Evolutionary conservation across 805 yeast genomes (phyloP), one percentile per base, ranked within the genome.

Genomic region (Sporopachydermia quercuum): DNA sequence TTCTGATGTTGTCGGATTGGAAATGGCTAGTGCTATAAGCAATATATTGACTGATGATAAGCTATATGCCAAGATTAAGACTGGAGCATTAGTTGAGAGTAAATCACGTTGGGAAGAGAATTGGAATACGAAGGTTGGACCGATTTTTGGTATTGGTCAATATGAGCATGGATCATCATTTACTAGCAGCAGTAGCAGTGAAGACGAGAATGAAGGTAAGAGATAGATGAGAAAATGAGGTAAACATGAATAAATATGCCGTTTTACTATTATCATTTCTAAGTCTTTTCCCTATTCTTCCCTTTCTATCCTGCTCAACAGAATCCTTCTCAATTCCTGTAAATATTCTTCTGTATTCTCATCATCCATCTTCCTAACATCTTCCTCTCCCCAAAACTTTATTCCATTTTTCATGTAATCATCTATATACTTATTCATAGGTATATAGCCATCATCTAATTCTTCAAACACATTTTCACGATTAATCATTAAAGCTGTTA

Each of bases 61-160:
- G n/a, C 41, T 50, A 19, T 56, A 68, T 37, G 43, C 50, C 0
- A 62, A 45, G 1, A 50, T 89, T 35, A 76, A 70, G 47, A 45
- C 50, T 5, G 95, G 95, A 11, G 97, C 96, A 0, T 14, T 76
- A 38, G 42, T 49, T n/a, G 94, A 87, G 58, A 74, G 93, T 39
- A 45, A 61, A 35, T 53, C 57, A 17, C 68, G 81, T 40, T 89
- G 97, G 97, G 71, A 74, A 35, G 58, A 65, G 8, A 81, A 78
- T 51, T 89, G 97, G 97, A 60, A 62, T 18, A 43, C 46, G 2
- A 64, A 63, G 36, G 55, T 78, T 37, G 69, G 67, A 35, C 70
- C 55, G 16, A 49, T 60, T 27, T 63, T 62, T 48, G 63, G 54
- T 13, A 45, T 56, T 23, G 65, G 64, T 36, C 43, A 47, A 44